phyloP scores from a whole-genome alignment of 192 early-diverging fungal species.

The Rhizoclosmatium sp. region DNA sequence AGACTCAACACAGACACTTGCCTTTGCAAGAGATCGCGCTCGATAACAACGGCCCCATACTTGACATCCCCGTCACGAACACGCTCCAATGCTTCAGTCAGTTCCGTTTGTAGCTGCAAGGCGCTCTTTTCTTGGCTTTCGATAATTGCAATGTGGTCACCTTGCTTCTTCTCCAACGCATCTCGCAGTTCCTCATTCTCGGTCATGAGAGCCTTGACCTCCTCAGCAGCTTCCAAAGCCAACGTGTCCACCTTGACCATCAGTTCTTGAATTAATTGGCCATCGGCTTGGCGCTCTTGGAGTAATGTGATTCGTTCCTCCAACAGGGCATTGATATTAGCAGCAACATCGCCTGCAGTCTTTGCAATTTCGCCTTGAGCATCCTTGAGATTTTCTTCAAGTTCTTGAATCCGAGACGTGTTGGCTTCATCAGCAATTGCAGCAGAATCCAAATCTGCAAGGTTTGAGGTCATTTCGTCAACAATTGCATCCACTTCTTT shows the following conservation, averaged over 20 bases:
- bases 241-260: background rate
- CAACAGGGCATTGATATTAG: background rate
- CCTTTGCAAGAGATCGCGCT: background rate
- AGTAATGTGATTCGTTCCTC: conserved; percentile 1
- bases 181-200: background rate
- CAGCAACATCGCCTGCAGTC: conserved; percentile 11
- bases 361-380: conserved; percentile 8
- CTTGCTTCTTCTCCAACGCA: background rate
- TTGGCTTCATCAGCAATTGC: background rate
- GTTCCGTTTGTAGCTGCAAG: background rate
- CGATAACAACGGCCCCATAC: background rate
- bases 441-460: background rate
- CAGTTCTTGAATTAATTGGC: background rate
- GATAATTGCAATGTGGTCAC: background rate
- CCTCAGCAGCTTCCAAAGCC: background rate
- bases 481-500: background rate
- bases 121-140: background rate
- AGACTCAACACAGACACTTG: background rate
- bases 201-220: background rate
- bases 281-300: background rate
- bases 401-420: conserved; percentile 10
- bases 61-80: background rate
- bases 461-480: background rate
- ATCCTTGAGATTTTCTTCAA: conserved; percentile 8
- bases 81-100: background rate